Conservation (phyloP, 371 early-diverging fungal genomes). For the Actinomucor elegans region DNA sequence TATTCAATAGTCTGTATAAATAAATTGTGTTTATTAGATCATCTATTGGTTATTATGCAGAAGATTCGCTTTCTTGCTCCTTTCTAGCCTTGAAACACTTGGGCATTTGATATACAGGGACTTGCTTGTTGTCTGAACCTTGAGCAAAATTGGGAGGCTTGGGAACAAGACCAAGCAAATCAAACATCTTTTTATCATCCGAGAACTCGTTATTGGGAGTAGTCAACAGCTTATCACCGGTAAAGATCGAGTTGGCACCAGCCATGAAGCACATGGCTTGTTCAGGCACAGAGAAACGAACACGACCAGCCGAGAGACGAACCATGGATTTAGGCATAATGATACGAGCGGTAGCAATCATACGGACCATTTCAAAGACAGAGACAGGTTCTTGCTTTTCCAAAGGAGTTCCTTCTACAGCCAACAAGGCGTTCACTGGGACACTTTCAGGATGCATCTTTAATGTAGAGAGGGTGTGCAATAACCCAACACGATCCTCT, state of each 20-base stretch:
- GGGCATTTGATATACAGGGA: slow-evolving; percentile 26
- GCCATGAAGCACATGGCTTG: slow-evolving; percentile 85
- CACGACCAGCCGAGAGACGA: slow-evolving; percentile 85
- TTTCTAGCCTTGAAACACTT: slow-evolving; percentile 25
- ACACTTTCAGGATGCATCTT: slow-evolving; percentile 85
- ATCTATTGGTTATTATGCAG: no score
- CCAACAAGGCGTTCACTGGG: slow-evolving; percentile 83
- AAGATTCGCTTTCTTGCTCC: background rate
- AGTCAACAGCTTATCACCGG: slow-evolving; percentile 85
- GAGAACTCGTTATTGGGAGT: slow-evolving; percentile 79
- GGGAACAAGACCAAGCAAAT: slow-evolving; percentile 68
- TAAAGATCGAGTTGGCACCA: slow-evolving; percentile 88
- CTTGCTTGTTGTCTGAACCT: slow-evolving; percentile 41
- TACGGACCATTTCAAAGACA: slow-evolving; percentile 86
- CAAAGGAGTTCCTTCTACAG: slow-evolving; percentile 81
- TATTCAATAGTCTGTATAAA: no score
- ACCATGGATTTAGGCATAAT: slow-evolving; percentile 85
- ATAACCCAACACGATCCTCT: slow-evolving; percentile 77
- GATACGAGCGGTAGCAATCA: slow-evolving; percentile 87
- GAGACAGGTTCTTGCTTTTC: slow-evolving; percentile 82
- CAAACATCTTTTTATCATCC: slow-evolving; percentile 79
- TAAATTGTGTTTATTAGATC: no score
- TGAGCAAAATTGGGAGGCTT: slow-evolving; percentile 69
- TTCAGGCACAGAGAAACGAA: slow-evolving; percentile 74
- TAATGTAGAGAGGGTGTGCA: slow-evolving; percentile 75